Evolutionary conservation across 305 asterid genomes (phyloP).

Genomic region (Nicotiana rustica): DNA sequence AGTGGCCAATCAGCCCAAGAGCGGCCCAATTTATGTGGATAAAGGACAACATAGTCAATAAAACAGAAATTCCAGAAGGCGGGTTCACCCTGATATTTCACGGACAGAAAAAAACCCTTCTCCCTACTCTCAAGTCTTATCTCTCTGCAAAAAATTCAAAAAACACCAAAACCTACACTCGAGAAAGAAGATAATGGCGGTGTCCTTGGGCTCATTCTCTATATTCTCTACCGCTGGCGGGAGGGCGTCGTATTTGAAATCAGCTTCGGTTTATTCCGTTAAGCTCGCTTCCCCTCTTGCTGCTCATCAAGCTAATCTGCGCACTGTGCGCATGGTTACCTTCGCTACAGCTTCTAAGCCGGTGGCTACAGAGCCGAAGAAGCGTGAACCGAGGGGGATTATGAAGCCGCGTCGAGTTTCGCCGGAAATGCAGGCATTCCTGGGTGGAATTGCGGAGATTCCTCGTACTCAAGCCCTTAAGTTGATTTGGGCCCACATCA

Average conservation of each 20-base stretch:
- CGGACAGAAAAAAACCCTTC: constrained; percentile 34
- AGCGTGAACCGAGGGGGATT: constrained; percentile 79
- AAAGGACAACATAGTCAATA: constrained; percentile 27
- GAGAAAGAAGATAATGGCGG: constrained; percentile 53
- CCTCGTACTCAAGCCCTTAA: constrained; percentile 82
- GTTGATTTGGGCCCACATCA: constrained; percentile 86
- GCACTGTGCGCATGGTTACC: constrained; percentile 48
- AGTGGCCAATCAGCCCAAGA: neutral
- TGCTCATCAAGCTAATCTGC: constrained; percentile 47
- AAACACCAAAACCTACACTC: neutral
- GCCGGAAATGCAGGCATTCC: constrained; percentile 87
- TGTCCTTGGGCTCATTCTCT: constrained; percentile 54
- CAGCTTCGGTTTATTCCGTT: constrained; percentile 34
- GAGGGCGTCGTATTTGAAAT: constrained; percentile 45
- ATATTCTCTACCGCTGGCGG: constrained; percentile 51
- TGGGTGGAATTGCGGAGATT: constrained; percentile 81
- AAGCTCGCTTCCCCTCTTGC: constrained; percentile 29
- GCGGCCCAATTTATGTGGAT: constrained; percentile 9
- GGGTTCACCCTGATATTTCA: constrained; percentile 2
- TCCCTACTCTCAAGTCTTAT: constrained; percentile 43
- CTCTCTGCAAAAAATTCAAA: constrained; percentile 31
- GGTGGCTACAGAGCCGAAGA: constrained; percentile 69
- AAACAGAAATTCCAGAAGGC: neutral
- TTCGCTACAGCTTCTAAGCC: constrained; percentile 63
- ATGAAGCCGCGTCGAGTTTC: constrained; percentile 88